phyloP scores from a whole-genome alignment of 257 asterid species.

The Solanum pennellii region DNA sequence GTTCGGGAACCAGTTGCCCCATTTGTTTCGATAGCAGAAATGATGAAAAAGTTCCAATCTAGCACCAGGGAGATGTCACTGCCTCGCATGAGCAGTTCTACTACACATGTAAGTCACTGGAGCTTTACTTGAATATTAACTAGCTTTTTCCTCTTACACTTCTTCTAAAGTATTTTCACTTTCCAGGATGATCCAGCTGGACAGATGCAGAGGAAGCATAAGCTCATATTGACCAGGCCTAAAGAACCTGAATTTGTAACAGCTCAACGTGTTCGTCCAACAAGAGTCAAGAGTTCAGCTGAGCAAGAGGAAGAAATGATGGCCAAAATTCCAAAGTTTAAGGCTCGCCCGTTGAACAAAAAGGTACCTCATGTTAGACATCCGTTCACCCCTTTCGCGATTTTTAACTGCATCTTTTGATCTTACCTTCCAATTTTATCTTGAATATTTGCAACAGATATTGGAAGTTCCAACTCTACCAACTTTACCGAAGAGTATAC shows the following conservation, averaged over 20 bases:
- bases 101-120: constrained; percentile 32
- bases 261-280: constrained; percentile 70
- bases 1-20: constrained; percentile 68
- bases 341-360: constrained; percentile 80
- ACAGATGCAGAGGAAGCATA: constrained; percentile 30
- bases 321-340: constrained; percentile 89
- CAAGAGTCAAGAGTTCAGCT: constrained; percentile 64
- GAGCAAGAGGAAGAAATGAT: constrained; percentile 87
- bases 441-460: constrained; percentile 23
- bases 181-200: constrained; percentile 15
- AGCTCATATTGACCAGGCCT: constrained; percentile 82
- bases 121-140: background rate
- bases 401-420: background rate
- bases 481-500: constrained; percentile 56
- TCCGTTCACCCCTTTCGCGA: background rate
- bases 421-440: background rate
- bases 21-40: constrained; percentile 81
- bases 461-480: constrained; percentile 56
- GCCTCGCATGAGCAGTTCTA: constrained; percentile 19
- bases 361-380: constrained; percentile 30
- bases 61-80: constrained; percentile 62
- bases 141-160: background rate
- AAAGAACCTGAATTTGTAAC: constrained; percentile 89
- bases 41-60: constrained; percentile 77
- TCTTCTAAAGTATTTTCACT: background rate